Percentiles rank a stretch among this genome's conserved stretches.
These are phyloP conservation scores for Sphaerosporella brunnea DNA, from an alignment of 495 filamentous ascomycete species.

Conservation along the genomic window DNA sequence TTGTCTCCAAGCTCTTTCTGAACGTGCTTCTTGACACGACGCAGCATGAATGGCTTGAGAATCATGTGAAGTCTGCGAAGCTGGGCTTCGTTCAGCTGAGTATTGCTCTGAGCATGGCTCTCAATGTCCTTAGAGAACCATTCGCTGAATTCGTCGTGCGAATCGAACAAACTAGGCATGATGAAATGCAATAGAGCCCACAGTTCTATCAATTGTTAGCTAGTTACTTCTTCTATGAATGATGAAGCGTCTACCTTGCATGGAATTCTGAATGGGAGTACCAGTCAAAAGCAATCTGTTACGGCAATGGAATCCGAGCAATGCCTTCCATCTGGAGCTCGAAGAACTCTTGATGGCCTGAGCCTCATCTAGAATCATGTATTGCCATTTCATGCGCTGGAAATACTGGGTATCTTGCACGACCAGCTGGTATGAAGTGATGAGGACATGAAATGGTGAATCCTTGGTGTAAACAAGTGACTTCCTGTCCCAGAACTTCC, in stretches of 20 bases:
- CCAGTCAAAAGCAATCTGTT: slow-evolving; percentile 89
- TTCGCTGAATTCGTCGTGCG: slow-evolving; percentile 96
- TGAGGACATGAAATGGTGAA: slow-evolving; percentile 82
- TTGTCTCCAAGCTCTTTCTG: slow-evolving; percentile 98
- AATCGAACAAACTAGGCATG: slow-evolving; percentile 96
- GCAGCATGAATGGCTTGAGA: slow-evolving; percentile 96
- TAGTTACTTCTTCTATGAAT: too few relatives aligned
- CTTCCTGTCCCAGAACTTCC: slow-evolving; percentile 98
- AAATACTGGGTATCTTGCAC: slow-evolving; percentile 92
- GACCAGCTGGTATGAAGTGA: slow-evolving; percentile 94
- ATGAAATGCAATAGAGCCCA: slow-evolving; percentile 98
- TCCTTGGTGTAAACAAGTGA: slow-evolving; percentile 88
- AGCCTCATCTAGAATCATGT: slow-evolving; percentile 97
- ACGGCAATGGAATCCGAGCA: slow-evolving; percentile 85
- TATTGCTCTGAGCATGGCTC: slow-evolving; percentile 94
- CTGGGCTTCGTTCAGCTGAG: slow-evolving; percentile 94
- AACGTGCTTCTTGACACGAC: slow-evolving; percentile 97
- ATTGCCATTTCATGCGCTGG: slow-evolving; percentile 98
- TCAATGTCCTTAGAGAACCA: slow-evolving; percentile 99
- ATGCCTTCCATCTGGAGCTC: slow-evolving; percentile 89
- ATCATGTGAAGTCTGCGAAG: slow-evolving; percentile 96
- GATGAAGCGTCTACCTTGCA: slow-evolving; percentile 40
- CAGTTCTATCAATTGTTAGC: slow-evolving; percentile 37
- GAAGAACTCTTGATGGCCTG: slow-evolving; percentile 97
- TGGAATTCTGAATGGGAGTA: slow-evolving; percentile 98